Evolutionary conservation across 192 early-diverging fungal species (phyloP).

Genomic region (Chytriomyces confervae): DNA sequence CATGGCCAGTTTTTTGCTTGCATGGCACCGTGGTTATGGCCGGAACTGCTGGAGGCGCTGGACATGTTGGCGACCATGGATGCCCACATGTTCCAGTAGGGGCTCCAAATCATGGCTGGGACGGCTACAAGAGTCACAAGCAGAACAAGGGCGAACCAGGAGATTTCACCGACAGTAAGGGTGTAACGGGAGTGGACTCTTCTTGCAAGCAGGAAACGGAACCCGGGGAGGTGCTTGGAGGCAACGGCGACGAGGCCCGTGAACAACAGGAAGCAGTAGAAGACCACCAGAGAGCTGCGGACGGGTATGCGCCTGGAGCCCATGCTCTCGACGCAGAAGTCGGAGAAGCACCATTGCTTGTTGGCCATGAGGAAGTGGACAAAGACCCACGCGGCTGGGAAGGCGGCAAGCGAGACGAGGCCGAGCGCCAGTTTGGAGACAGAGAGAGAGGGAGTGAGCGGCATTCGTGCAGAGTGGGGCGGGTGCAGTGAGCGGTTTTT

Average conservation of each 20-base stretch:
- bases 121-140: slow-evolving; percentile 30
- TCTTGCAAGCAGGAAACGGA: neutral
- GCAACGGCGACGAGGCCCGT: slow-evolving; percentile 22
- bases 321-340: slow-evolving; percentile 24
- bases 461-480: neutral
- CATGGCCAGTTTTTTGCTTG: neutral
- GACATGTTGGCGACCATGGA: slow-evolving; percentile 1
- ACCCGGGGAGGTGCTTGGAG: slow-evolving; percentile 2
- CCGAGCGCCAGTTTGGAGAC: neutral
- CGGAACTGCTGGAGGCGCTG: neutral
- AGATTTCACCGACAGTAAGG: slow-evolving; percentile 32
- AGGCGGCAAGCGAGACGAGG: neutral
- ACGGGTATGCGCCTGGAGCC: slow-evolving; percentile 9
- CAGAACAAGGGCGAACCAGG: slow-evolving; percentile 20
- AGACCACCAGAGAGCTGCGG: slow-evolving; percentile 24
- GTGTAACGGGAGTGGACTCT: slow-evolving; percentile 2
- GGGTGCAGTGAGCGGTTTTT: neutral
- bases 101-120: slow-evolving; percentile 6
- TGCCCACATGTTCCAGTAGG: slow-evolving; percentile 6
- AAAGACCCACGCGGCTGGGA: slow-evolving; percentile 63
- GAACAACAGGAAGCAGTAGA: slow-evolving; percentile 7
- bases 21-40: neutral
- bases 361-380: slow-evolving; percentile 78
- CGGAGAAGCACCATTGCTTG: slow-evolving; percentile 69
- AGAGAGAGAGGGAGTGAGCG: neutral